Conservation (phyloP, 176 grass and related monocot species). For the Hsuehochloa calcarea region DNA sequence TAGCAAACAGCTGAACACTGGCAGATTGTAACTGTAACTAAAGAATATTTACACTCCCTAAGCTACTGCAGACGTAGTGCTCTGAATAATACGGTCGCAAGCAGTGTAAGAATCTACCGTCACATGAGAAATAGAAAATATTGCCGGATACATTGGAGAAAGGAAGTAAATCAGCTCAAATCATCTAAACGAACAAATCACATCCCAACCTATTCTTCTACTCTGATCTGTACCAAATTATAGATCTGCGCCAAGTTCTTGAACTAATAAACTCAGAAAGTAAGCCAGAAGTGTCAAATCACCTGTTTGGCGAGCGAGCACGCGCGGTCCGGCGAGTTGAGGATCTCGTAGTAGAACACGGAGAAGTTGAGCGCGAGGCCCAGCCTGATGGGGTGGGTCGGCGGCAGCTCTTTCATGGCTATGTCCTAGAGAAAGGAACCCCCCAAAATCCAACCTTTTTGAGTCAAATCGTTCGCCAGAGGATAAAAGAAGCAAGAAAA, state of each 20-base stretch:
- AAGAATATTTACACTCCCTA: constrained; percentile 12
- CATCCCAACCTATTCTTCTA: not conserved
- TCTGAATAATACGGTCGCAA: not conserved
- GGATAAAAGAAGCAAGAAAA: not conserved
- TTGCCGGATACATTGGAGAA: not conserved
- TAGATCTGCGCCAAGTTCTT: constrained; percentile 16
- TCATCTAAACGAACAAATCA: not conserved
- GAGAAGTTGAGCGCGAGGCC: constrained; percentile 98
- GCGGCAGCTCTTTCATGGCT: constrained; percentile 74
- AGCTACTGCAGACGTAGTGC: not conserved
- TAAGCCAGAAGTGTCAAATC: not conserved
- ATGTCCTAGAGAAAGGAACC: constrained; percentile 55
- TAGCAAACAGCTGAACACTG: not conserved
- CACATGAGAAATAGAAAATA: not conserved
- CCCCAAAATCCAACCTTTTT: constrained; percentile 26
- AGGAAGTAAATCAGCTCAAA: not conserved
- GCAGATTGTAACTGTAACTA: not conserved
- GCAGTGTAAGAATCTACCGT: constrained; percentile 11
- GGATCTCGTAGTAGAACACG: constrained; percentile 99
- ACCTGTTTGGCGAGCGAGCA: constrained; percentile 96
- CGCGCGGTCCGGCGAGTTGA: constrained; percentile 94
- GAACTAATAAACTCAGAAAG: not conserved
- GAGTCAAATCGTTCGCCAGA: not conserved
- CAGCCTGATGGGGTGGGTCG: constrained; percentile 92
- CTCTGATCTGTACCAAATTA: not conserved